Conservation (phyloP, 2,329 filamentous ascomycete species). For the Ramularia endophylla region DNA sequence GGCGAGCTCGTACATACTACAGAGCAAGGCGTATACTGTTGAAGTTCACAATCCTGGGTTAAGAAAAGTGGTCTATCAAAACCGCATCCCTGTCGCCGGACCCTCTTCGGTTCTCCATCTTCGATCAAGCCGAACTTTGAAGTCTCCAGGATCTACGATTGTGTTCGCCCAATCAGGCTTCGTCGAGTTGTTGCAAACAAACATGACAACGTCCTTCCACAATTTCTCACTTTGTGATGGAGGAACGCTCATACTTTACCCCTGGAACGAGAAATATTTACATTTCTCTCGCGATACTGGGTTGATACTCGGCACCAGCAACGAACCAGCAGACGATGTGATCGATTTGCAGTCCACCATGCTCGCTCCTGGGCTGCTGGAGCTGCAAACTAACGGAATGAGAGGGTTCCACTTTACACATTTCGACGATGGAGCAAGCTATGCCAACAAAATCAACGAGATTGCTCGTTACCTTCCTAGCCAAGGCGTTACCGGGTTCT, state of each 20-base stretch:
- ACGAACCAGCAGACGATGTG: slow-evolving; percentile 30
- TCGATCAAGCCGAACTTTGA: background rate
- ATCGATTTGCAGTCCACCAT: slow-evolving; percentile 47
- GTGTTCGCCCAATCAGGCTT: background rate
- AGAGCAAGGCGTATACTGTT: too few relatives aligned
- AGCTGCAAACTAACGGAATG: slow-evolving; percentile 51
- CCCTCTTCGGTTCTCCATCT: background rate
- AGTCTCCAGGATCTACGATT: slow-evolving; percentile 1
- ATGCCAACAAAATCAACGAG: slow-evolving; percentile 39
- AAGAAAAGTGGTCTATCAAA: background rate
- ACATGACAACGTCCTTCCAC: slow-evolving; percentile 42
- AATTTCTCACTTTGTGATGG: slow-evolving; percentile 42
- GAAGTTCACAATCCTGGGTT: background rate
- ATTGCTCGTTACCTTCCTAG: slow-evolving; percentile 46
- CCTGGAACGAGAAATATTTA: background rate
- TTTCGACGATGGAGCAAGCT: slow-evolving; percentile 38
- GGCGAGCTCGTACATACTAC: too few relatives aligned
- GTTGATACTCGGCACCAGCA: background rate
- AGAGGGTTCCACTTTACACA: slow-evolving; percentile 52
- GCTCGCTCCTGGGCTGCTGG: slow-evolving; percentile 50
- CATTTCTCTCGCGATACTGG: background rate
- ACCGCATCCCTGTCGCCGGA: background rate
- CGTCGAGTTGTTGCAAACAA: slow-evolving; percentile 6
- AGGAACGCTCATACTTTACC: slow-evolving; percentile 33
- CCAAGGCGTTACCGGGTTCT: slow-evolving; percentile 50